These are phyloP conservation scores for Rhizopogon vulgaris DNA, from an alignment of 768 basidiomycete species.

Conservation along the genomic window DNA sequence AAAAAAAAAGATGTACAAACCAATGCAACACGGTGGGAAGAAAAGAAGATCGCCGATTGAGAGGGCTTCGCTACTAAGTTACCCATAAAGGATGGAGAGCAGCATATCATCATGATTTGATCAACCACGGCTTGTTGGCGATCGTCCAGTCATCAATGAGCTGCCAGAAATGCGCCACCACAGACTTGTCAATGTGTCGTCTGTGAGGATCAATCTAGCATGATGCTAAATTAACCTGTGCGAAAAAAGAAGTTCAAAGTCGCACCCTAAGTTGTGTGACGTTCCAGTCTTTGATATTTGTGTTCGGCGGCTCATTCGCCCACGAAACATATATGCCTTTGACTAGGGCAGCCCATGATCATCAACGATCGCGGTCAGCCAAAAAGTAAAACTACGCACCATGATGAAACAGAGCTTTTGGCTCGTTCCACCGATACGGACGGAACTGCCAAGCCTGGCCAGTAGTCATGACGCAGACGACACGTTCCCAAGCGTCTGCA, in stretches of 20 bases:
- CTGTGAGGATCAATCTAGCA: constrained; percentile 81
- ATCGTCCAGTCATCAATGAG: constrained; percentile 81
- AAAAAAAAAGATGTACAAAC: background rate
- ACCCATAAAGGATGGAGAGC: background rate
- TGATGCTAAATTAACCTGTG: background rate
- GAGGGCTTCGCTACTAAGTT: background rate
- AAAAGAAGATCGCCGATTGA: background rate
- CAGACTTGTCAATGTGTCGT: constrained; percentile 90
- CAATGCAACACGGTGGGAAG: background rate
- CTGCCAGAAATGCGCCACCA: constrained; percentile 96
- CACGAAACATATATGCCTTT: constrained; percentile 95
- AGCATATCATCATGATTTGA: constrained; percentile 34
- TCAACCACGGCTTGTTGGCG: constrained; percentile 73
- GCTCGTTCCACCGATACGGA: constrained; percentile 96
- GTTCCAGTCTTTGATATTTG: constrained; percentile 93
- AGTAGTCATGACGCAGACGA: constrained; percentile 96
- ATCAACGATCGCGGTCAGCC: background rate
- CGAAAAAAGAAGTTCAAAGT: background rate
- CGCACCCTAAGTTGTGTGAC: constrained; percentile 88
- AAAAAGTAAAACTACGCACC: constrained; percentile 40
- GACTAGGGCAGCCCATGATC: constrained; percentile 40
- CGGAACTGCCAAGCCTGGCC: constrained; percentile 98
- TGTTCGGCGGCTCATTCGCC: constrained; percentile 86
- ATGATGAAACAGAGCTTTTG: constrained; percentile 86
- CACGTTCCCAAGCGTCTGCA: constrained; percentile 92